Base-by-base conservation (phyloP, 768 basidiomycete species). In the Albatrellus ellisii region DNA sequence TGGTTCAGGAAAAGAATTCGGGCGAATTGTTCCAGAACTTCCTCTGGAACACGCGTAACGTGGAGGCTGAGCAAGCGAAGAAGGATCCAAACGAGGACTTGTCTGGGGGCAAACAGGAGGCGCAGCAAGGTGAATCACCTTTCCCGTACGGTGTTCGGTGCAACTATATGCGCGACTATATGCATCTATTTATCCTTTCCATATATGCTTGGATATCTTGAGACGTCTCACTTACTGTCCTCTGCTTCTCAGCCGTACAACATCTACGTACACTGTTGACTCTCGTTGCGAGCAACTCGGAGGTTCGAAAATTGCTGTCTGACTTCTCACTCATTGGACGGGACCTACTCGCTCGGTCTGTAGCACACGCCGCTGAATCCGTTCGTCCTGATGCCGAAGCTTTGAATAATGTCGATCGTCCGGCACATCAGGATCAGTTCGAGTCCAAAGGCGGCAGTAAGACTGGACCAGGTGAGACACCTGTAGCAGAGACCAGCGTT, bases 11-110 rank as follows among this genome's bases (percentile, higher is more conserved):
- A 52, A 95, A 94, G 73, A 95, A 95, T 50, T 62, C 67, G 18
- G 91, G 94, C 51, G 90, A 97, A 63, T 70, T 97, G 29, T 69
- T 95, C 58, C 94, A 97, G 61, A 80, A 85, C 53, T 92, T 94
- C 51, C 60, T 92, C 29, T 91, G 82, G 82, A 73, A 79, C 46
- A 87, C 85, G 1, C 64, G 72, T 26, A 71, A 72, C 27, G 62
- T 79, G 15, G 57, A 70, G 40, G 52, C 67, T 31, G 64, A 56
- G 42, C 56, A 63, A 46, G 54, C 57, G 27, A 71, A 68, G 59
- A 62, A 58, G 32, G 67, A 65, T 42, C 59, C 66, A 18, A 57
- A 50, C 44, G 64, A 59, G 43, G 53, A 58, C 24, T 49, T 61
- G 42, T 70, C 74, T n/a, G 81, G 73, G 42, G 60, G 64, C 6